These are phyloP conservation scores for Solanum neorickii DNA, from an alignment of 257 asterid species.

Conservation along the genomic window DNA sequence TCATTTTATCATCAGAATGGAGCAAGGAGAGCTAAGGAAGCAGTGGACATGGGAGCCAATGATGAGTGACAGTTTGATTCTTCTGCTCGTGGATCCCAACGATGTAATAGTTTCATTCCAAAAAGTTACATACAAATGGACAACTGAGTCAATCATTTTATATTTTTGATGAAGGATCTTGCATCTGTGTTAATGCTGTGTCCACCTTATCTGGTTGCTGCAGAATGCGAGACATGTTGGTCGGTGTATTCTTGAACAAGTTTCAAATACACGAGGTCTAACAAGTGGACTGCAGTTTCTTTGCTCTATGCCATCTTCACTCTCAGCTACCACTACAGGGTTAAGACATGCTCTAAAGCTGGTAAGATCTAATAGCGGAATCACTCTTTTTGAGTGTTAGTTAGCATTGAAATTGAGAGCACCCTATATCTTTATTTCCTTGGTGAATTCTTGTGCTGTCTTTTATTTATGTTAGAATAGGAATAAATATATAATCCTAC, in stretches of 20 bases:
- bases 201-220: slow-evolving; percentile 23
- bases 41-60: slow-evolving; percentile 95
- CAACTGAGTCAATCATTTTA: not conserved
- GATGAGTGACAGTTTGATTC: slow-evolving; percentile 84
- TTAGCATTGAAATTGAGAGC: not conserved
- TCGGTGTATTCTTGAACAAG: slow-evolving; percentile 77
- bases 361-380: slow-evolving; percentile 34
- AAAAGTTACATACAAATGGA: not conserved
- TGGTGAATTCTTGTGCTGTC: not conserved
- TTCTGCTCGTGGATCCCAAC: slow-evolving; percentile 82
- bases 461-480: not conserved
- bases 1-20: slow-evolving; percentile 63
- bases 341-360: slow-evolving; percentile 77
- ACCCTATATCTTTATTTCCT: not conserved
- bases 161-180: not conserved
- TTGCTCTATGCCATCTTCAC: slow-evolving; percentile 60
- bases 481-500: not conserved
- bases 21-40: slow-evolving; percentile 55
- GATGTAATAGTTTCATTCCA: slow-evolving; percentile 41
- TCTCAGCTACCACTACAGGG: slow-evolving; percentile 56
- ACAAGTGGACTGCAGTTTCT: slow-evolving; percentile 78
- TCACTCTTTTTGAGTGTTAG: not conserved
- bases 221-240: slow-evolving; percentile 79
- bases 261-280: slow-evolving; percentile 64
- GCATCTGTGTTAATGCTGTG: not conserved